Base-by-base conservation (phyloP, 2,329 filamentous ascomycete genomes). In the Nemania sp. region DNA sequence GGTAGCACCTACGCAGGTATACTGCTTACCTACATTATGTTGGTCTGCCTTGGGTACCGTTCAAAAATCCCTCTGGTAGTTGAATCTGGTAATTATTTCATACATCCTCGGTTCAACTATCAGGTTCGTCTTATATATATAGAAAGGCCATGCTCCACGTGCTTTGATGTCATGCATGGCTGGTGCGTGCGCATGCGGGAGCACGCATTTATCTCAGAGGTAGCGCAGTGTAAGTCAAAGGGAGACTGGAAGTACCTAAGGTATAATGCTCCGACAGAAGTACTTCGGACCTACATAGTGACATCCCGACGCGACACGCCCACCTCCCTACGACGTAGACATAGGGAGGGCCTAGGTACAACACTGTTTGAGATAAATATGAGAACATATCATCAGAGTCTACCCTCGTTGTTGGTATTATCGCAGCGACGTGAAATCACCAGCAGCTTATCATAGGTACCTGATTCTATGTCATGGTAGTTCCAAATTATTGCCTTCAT, bases 151-250 rank as follows among this genome's bases (percentile, higher is more conserved):
- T 25, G 20, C 55, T 25, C 43, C 57, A 43, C 37, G 32, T 49
- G 17, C 37, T 53, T 49, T 55, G 13, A 59, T 62, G 55, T 59
- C 51, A 40, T 51, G 48, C 57, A 59, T 56, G 35, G 34, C 47
- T 48, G 35, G 37, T 47, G 48, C 20, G 37, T 47, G 48, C 20
- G n/a, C 47, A 52, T 40, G 32, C 35, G 20, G 34, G 34, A 52
- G 47, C 43, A 18, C 12, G 47, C 32, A 48, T 21, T 45, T 13
- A n/a, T 39, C 11, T n/a, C n/a, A n/a, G n/a, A n/a, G n/a, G n/a
- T n/a, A n/a, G n/a, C n/a, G n/a, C n/a, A n/a, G n/a, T n/a, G n/a
- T n/a, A n/a, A n/a, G n/a, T n/a, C n/a, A n/a, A n/a, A n/a, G n/a
- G n/a, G n/a, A n/a, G n/a, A n/a, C n/a, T n/a, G n/a, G n/a, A n/a